phyloP scores from a whole-genome alignment of 148 eudicot genomes.

The Dianthus caryophyllus region DNA sequence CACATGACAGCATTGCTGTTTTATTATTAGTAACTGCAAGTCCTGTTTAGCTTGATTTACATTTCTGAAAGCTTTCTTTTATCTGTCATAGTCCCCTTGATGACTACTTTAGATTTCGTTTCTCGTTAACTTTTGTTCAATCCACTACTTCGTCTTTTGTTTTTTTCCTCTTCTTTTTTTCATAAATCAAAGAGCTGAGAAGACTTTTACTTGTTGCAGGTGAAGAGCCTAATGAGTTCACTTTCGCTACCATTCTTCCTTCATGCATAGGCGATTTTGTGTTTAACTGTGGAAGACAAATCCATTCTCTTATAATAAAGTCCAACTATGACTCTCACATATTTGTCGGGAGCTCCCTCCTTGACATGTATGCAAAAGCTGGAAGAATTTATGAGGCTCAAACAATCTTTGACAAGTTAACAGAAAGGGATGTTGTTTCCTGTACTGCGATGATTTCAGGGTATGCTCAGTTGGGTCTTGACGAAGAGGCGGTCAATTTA shows the following conservation, averaged over 20 bases:
- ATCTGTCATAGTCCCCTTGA: background rate
- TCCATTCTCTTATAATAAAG: slow-evolving; percentile 61
- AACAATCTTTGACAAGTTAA: slow-evolving; percentile 51
- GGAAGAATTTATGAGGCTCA: slow-evolving; percentile 67
- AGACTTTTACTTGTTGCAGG: slow-evolving; percentile 40
- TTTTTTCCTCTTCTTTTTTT: background rate
- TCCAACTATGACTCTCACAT: slow-evolving; percentile 53
- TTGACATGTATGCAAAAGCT: slow-evolving; percentile 88
- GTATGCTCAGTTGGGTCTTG: slow-evolving; percentile 77
- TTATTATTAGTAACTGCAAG: background rate
- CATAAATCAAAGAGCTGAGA: slow-evolving; percentile 13
- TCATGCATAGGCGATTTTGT: slow-evolving; percentile 51
- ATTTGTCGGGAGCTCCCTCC: slow-evolving; percentile 89
- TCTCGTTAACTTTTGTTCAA: background rate
- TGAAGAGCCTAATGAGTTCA: slow-evolving; percentile 74
- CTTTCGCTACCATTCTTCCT: slow-evolving; percentile 70
- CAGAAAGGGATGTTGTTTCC: slow-evolving; percentile 77
- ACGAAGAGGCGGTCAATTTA: slow-evolving; percentile 62
- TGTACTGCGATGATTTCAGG: slow-evolving; percentile 90
- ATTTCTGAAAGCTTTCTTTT: background rate
- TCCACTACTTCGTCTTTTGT: background rate
- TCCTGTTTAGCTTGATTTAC: background rate
- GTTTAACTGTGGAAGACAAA: slow-evolving; percentile 54
- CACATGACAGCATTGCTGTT: background rate
- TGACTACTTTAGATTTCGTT: background rate